Conservation (phyloP, 2,329 filamentous ascomycete genomes). For the Arachnomyces sp. region DNA sequence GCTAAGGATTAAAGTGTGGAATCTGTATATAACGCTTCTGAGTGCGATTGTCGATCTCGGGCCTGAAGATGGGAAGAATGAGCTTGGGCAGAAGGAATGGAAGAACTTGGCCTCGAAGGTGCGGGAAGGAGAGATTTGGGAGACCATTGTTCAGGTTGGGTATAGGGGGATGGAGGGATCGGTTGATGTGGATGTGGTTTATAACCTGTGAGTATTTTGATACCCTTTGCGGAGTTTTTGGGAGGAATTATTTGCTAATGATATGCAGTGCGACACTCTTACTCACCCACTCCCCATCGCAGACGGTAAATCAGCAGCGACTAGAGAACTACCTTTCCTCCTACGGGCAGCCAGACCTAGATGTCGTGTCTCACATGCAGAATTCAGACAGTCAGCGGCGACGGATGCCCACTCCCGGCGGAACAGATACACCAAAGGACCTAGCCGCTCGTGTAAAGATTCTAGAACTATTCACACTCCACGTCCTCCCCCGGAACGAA, state of each 20-base stretch:
- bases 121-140: conserved; percentile 86
- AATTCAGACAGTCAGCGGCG: conserved; percentile 27
- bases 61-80: conserved; percentile 78
- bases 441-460: conserved; percentile 81
- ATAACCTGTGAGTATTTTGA: conserved; percentile 37
- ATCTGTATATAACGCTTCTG: conserved; percentile 85
- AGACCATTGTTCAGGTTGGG: conserved; percentile 78
- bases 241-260: conserved; percentile 7
- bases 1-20: conserved; percentile 93
- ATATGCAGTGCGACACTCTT: conserved; percentile 69
- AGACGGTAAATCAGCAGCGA: conserved; percentile 74
- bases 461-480: conserved; percentile 88
- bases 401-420: conserved; percentile 42
- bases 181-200: conserved; percentile 87
- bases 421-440: conserved; percentile 75
- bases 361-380: conserved; percentile 58
- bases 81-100: conserved; percentile 82
- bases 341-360: conserved; percentile 63
- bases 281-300: conserved; percentile 78
- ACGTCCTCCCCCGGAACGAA: conserved; percentile 85
- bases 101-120: conserved; percentile 74
- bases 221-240: background rate
- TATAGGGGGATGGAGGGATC: conserved; percentile 84
- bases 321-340: conserved; percentile 84
- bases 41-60: conserved; percentile 87